Evolutionary conservation across 2,329 filamentous ascomycete species (phyloP).

Genomic region (Neospermospora avenae): DNA sequence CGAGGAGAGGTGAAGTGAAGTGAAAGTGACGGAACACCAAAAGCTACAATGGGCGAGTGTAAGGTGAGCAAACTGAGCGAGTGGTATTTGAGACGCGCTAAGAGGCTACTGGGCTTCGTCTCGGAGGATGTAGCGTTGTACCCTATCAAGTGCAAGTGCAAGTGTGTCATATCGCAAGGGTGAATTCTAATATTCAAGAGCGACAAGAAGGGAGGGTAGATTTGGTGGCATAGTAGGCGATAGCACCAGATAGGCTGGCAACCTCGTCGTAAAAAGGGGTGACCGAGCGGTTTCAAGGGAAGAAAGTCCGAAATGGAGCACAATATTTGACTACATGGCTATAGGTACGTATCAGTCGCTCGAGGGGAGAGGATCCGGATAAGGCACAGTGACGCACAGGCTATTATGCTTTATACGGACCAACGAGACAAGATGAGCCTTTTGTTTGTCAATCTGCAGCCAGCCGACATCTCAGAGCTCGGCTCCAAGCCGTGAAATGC

Average conservation of each 20-base stretch:
- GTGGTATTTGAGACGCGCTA: constrained; percentile 24
- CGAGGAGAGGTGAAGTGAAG: constrained; percentile 5
- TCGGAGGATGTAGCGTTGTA: constrained; percentile 13
- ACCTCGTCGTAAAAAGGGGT: neutral
- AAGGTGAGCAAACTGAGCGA: neutral
- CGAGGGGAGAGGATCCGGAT: constrained; percentile 8
- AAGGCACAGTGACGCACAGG: constrained; percentile 21
- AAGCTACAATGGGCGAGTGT: neutral
- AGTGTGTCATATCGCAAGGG: constrained; percentile 4
- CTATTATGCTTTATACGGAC: constrained; percentile 22
- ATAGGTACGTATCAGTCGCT: neutral
- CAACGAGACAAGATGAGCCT: constrained; percentile 7
- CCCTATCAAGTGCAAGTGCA: constrained; percentile 2
- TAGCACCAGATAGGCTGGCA: neutral
- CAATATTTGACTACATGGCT: neutral
- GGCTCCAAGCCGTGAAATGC: constrained; percentile 8
- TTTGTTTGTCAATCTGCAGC: constrained; percentile 27
- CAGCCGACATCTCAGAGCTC: constrained; percentile 18
- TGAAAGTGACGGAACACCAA: neutral
- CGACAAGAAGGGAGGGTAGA: neutral
- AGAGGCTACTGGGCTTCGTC: constrained; percentile 11
- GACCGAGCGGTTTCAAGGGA: neutral
- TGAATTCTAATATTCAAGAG: neutral
- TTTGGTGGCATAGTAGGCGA: neutral
- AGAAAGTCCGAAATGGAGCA: neutral